Evolutionary conservation across 1,139 yeast species (phyloP), one percentile per base, ranked within the genome.

Genomic region (Hanseniaspora uvarum): DNA sequence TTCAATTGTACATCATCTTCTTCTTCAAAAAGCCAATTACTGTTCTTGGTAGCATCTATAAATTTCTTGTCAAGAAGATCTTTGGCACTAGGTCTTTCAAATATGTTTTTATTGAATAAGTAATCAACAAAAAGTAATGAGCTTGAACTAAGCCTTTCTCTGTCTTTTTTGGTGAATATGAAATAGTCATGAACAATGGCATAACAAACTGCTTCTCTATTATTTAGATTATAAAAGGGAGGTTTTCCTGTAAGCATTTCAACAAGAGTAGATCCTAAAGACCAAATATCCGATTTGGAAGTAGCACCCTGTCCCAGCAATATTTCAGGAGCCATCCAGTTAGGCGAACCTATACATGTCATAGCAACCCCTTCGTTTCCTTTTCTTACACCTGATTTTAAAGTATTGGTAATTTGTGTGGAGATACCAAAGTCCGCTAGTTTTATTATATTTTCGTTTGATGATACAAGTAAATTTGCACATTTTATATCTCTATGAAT

Each of bases 261-360:
- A 10, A 89, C 80, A 4, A 89, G 78, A 0, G 97, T 92, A 18
- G 96, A 95, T 1, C 97, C 99, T 37, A 92, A 69, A n/a, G 96
- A 86, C 97, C 94, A 85, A 26, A 84, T 78, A 66, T 85, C 94
- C 4, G 95, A 86, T 0, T 94, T 86, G 0, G 94, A 80, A 40
- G 94, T 83, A 3, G 94, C 82, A 6, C 95, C 96, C 61, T 84
- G 86, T 59, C 88, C 81, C 18, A 85, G 81, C 44, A 92, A 87
- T 33, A 92, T 96, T 65, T 92, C 98, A 0, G 98, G 98, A 0
- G 97, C 98, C 99, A 94, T 94, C 99, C 99, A 94, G 66, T 92
- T 92, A 0, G 97, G 96, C 0, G 98, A 92, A 1, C 99, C 99
- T 0, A 94, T 97, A 71, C 89, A 84, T 0, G 97, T 89, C 62